Percentiles rank a stretch among this genome's conserved stretches.
phyloP scores from a whole-genome alignment of 2,329 filamentous ascomycete species.

The Mariannaea elegans region DNA sequence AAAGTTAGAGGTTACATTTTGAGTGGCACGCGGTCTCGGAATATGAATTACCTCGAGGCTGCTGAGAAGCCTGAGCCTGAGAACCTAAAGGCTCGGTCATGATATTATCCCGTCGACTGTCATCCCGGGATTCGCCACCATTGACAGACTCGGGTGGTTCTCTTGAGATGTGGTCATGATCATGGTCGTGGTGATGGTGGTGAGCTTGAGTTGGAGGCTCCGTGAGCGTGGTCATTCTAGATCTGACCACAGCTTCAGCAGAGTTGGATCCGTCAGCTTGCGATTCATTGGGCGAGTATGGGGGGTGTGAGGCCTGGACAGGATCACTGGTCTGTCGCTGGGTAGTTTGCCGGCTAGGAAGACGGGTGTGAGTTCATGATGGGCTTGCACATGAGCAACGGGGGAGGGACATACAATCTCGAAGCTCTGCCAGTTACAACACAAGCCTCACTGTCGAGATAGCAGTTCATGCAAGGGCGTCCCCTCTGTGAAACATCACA shows the following conservation, averaged over 20 bases:
- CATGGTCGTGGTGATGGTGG: too few relatives aligned
- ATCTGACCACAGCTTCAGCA: constrained; percentile 25
- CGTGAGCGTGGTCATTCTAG: constrained; percentile 15
- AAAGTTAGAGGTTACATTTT: background rate
- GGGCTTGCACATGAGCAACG: background rate
- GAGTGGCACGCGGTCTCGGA: too few relatives aligned
- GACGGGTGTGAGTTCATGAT: background rate
- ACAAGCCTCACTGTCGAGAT: constrained; percentile 57
- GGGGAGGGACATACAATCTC: constrained; percentile 17
- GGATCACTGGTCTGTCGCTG: constrained; percentile 16
- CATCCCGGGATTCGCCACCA: background rate
- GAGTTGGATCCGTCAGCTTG: constrained; percentile 14
- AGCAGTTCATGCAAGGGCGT: constrained; percentile 61
- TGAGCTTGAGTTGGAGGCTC: constrained; percentile 2
- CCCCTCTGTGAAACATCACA: constrained; percentile 60
- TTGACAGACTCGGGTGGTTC: background rate
- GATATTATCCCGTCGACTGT: constrained; percentile 14
- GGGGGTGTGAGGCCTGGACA: constrained; percentile 12
- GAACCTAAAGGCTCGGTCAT: constrained; percentile 6
- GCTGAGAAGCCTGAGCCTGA: background rate
- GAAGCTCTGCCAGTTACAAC: constrained; percentile 49
- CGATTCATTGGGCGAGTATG: constrained; percentile 10
- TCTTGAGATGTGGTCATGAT: background rate
- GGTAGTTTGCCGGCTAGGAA: constrained; percentile 2
- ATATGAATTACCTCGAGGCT: constrained; percentile 7